Percentiles rank a stretch among this genome's conserved stretches.
These are phyloP conservation scores for Mallotus repandus DNA, from an alignment of 441 rosid genomes.

Conservation along the genomic window DNA sequence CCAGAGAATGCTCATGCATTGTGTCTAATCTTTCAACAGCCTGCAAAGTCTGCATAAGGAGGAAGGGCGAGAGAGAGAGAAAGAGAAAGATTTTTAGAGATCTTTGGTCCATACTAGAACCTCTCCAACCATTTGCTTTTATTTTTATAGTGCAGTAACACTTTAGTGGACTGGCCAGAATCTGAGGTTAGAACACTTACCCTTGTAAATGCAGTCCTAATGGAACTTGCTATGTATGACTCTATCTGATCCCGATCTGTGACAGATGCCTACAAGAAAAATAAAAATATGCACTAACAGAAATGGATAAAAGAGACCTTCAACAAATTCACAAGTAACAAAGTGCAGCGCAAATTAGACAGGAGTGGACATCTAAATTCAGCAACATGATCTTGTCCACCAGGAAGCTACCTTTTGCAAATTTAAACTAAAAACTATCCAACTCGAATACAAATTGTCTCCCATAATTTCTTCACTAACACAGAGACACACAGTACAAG, in stretches of 20 bases:
- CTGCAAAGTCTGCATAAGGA: slow-evolving; percentile 56
- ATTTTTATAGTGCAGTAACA: slow-evolving; percentile 4
- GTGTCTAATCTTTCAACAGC: slow-evolving; percentile 69
- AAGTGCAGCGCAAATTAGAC: neutral
- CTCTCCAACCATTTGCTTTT: neutral
- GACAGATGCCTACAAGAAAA: slow-evolving; percentile 60
- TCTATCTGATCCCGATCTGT: slow-evolving; percentile 88
- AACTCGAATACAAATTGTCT: slow-evolving; percentile 12
- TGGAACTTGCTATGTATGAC: slow-evolving; percentile 74
- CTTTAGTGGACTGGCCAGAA: neutral
- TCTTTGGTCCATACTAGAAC: neutral
- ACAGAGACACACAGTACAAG: neutral
- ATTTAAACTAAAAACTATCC: neutral
- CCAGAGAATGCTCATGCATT: slow-evolving; percentile 69
- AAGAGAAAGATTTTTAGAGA: neutral
- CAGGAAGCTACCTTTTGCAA: neutral
- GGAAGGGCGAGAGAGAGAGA: neutral
- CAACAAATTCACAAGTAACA: slow-evolving; percentile 5
- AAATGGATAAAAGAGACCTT: slow-evolving; percentile 9
- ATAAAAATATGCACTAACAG: slow-evolving; percentile 7
- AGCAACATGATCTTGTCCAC: neutral
- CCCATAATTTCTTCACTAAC: neutral
- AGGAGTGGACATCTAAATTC: no score
- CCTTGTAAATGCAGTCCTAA: slow-evolving; percentile 77
- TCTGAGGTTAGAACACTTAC: slow-evolving; percentile 42